phyloP scores from a whole-genome alignment of 495 filamentous ascomycete species.

The Poronia punctata region DNA sequence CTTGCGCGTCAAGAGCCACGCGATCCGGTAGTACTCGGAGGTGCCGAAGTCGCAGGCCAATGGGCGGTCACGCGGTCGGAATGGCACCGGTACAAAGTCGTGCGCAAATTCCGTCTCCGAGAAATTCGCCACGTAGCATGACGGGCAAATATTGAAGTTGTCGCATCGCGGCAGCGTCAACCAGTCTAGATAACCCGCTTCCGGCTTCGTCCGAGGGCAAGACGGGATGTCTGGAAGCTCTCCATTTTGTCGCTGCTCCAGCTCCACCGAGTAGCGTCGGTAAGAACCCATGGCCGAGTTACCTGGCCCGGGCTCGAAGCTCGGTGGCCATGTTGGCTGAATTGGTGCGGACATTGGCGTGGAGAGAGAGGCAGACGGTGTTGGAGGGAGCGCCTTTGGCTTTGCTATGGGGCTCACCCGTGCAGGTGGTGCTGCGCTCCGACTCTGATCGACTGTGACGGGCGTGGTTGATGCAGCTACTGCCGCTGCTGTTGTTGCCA shows the following conservation, averaged over 20 bases:
- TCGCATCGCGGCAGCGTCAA: constrained; percentile 34
- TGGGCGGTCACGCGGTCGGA: constrained; percentile 27
- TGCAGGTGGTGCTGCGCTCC: constrained; percentile 11
- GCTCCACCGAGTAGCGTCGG: constrained; percentile 31
- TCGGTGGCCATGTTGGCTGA: constrained; percentile 23
- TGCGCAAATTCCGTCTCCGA: constrained; percentile 30
- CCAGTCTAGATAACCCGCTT: constrained; percentile 27
- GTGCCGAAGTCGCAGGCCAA: constrained; percentile 39
- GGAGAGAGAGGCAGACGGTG: constrained; percentile 13
- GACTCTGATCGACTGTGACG: constrained; percentile 16
- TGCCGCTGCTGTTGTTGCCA: constrained; percentile 12
- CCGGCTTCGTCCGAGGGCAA: constrained; percentile 31
- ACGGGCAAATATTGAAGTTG: constrained; percentile 41
- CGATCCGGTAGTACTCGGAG: constrained; percentile 40
- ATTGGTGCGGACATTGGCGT: too few relatives aligned
- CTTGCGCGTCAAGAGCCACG: constrained; percentile 37
- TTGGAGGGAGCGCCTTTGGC: constrained; percentile 12
- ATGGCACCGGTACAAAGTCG: constrained; percentile 29
- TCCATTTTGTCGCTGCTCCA: constrained; percentile 18
- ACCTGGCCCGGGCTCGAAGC: constrained; percentile 15
- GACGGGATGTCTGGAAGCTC: constrained; percentile 27
- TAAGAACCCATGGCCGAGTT: constrained; percentile 21
- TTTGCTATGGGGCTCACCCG: constrained; percentile 7
- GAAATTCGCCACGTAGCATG: constrained; percentile 35
- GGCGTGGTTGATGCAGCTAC: constrained; percentile 13